Base-by-base conservation (phyloP, 495 filamentous ascomycete species). In the Xylaria scruposa region DNA sequence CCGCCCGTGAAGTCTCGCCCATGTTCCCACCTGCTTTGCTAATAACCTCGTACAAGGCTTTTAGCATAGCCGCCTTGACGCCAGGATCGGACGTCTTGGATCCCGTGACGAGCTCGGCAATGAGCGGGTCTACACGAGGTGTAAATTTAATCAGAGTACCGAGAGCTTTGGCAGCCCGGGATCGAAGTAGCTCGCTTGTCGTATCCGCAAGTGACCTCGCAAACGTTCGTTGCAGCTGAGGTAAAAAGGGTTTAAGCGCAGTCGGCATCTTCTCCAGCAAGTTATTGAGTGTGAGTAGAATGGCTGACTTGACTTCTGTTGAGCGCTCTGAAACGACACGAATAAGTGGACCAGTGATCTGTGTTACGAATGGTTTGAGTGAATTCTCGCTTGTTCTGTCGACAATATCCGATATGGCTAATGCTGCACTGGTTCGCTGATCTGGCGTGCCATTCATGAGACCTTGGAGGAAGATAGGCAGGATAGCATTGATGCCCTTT, bases 381-480 rank as follows among this genome's bases (percentile, higher is more conserved):
- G 94, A 91, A 67, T 93, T 90, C 47, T 92, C 87, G 75, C 88
- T 93, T 8, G 96, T 96, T 40, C 95, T 88, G 80, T 98, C 97
- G 74, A 98, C 90, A 73, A 99, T 92, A 77, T 99, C 97, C 3
- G 94, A 96, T 73, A 99, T 97, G 9, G 93, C 96, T 60, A 99
- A 86, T 68, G 97, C 97, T 51, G 96, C 88, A 77, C 97, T 92
- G 19, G 93, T 96, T 77, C 94, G 87, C 83, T 98, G 97, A 5
- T 99, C 97, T 13, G 91, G 81, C 21, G 91, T 94, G 69, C 96
- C 96, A 76, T 98, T 97, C 90, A 98, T 96, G 72, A 99, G 87
- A 83, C 95, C 96, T 78, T 99, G 96, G 73, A 98, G 82, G 88
- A 99, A 98, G 75, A 99, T 98, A 4, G 97, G 97, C 60, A 99